Conservation (phyloP, 2,329 filamentous ascomycete genomes). For the Trichoderma simmonsii region DNA sequence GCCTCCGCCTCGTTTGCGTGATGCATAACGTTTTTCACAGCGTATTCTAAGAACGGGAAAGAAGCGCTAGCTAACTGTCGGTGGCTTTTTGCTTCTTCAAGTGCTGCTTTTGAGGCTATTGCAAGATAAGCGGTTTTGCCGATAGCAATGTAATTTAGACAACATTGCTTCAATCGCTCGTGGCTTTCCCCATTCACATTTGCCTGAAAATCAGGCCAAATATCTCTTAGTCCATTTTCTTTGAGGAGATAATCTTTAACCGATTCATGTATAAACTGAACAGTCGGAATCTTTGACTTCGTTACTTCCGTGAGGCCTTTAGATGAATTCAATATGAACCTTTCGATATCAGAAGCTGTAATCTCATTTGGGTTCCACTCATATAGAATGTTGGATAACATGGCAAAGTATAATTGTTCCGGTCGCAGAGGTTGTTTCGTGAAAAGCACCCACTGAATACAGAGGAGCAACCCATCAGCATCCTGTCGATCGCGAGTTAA, state of each 20-base stretch:
- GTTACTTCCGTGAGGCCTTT: conserved; percentile 45
- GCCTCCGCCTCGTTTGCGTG: background rate
- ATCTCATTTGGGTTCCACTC: conserved; percentile 24
- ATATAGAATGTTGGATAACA: background rate
- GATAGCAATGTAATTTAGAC: background rate
- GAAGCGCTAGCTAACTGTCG: background rate
- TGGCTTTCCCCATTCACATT: background rate
- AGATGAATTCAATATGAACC: conserved; percentile 38
- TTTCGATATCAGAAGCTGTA: conserved; percentile 28
- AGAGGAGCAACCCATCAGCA: conserved; percentile 40
- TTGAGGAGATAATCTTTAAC: conserved; percentile 46
- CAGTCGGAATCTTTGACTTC: conserved; percentile 24
- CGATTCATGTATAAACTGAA: conserved; percentile 51
- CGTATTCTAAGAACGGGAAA: background rate
- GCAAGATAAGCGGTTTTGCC: background rate
- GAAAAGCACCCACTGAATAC: conserved; percentile 52
- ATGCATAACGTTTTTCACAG: background rate
- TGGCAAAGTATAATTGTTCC: conserved; percentile 41
- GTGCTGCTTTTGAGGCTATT: background rate
- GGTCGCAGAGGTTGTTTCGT: conserved; percentile 41
- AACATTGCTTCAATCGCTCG: background rate
- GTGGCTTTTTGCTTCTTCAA: background rate
- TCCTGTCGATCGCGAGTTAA: conserved; percentile 45
- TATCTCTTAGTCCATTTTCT: conserved; percentile 28
- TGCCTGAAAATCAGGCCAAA: background rate